These are phyloP conservation scores for Mortierella sp. DNA, from an alignment of 371 early-diverging fungal genomes.

Conservation along the genomic window DNA sequence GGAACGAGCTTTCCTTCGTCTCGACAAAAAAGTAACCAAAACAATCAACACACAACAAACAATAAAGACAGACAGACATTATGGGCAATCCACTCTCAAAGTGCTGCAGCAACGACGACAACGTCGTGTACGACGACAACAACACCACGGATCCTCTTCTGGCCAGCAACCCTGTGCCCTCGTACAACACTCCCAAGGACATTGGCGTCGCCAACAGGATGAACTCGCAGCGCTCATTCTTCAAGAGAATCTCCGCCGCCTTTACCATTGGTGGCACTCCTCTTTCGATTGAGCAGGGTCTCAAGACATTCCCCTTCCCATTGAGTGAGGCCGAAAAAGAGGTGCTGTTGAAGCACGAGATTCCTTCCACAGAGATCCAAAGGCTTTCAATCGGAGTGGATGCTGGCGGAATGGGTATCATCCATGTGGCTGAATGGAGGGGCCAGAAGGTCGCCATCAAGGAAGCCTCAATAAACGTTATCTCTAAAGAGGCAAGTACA, in stretches of 20 bases:
- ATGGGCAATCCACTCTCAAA: conserved; percentile 50
- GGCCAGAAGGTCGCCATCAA: conserved; percentile 54
- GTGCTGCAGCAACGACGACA: conserved; percentile 37
- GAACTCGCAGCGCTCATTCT: conserved; percentile 13
- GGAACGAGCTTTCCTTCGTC: background rate
- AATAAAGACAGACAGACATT: background rate
- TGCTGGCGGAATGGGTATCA: conserved; percentile 52
- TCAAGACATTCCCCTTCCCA: conserved; percentile 16
- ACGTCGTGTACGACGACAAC: conserved; percentile 3
- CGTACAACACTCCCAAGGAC: conserved; percentile 16
- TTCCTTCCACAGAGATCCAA: conserved; percentile 46
- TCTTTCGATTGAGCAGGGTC: conserved; percentile 31
- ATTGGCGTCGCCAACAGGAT: background rate
- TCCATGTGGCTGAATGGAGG: conserved; percentile 50
- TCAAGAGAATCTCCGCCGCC: conserved; percentile 19
- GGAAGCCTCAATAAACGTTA: conserved; percentile 44
- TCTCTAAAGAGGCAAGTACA: conserved; percentile 45
- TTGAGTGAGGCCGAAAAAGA: conserved; percentile 33
- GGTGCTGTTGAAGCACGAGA: conserved; percentile 36
- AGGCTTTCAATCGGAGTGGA: conserved; percentile 49
- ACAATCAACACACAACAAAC: background rate
- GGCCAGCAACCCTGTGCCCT: conserved; percentile 3
- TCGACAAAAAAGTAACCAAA: background rate
- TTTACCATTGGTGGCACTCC: conserved; percentile 4
- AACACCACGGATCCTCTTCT: background rate